These are phyloP conservation scores for Penicillium sp. DNA, from an alignment of 2,329 filamentous ascomycete species.

Conservation along the genomic window DNA sequence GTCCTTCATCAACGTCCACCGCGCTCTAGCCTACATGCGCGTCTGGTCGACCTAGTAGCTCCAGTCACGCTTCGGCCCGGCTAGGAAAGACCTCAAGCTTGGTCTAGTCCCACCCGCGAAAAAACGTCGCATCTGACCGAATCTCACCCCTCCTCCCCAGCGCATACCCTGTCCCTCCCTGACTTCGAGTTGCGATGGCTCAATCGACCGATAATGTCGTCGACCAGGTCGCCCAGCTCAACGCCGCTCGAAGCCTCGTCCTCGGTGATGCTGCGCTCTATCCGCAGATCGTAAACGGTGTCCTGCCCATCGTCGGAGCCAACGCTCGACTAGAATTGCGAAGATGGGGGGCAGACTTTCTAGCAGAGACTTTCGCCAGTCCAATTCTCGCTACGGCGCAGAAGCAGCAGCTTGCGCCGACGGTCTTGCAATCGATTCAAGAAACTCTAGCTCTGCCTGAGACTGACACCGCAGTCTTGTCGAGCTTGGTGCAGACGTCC, in stretches of 20 bases:
- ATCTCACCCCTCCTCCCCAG: background rate
- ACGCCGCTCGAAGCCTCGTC: constrained; percentile 86
- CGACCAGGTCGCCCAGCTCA: constrained; percentile 83
- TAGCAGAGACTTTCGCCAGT: constrained; percentile 93
- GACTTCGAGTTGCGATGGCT: constrained; percentile 53
- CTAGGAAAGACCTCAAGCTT: constrained; percentile 8
- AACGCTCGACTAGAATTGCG: constrained; percentile 76
- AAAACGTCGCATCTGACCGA: constrained; percentile 7
- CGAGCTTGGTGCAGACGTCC: constrained; percentile 82
- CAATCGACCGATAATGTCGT: constrained; percentile 61
- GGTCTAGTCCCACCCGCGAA: constrained; percentile 12
- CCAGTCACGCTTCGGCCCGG: constrained; percentile 13
- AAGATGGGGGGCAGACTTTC: constrained; percentile 94
- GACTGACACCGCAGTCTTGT: constrained; percentile 79
- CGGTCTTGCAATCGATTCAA: constrained; percentile 76
- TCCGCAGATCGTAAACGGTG: constrained; percentile 85
- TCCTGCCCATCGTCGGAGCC: constrained; percentile 86
- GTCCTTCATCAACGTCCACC: background rate
- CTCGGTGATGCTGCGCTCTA: constrained; percentile 87
- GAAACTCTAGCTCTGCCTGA: constrained; percentile 70
- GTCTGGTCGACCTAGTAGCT: constrained; percentile 17
- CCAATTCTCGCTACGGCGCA: constrained; percentile 76
- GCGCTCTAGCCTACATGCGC: constrained; percentile 10
- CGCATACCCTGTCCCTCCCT: constrained; percentile 16
- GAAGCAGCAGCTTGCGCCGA: constrained; percentile 78